Conservation (phyloP, 331 rosid genomes). For the Pyracantha coccinea region DNA sequence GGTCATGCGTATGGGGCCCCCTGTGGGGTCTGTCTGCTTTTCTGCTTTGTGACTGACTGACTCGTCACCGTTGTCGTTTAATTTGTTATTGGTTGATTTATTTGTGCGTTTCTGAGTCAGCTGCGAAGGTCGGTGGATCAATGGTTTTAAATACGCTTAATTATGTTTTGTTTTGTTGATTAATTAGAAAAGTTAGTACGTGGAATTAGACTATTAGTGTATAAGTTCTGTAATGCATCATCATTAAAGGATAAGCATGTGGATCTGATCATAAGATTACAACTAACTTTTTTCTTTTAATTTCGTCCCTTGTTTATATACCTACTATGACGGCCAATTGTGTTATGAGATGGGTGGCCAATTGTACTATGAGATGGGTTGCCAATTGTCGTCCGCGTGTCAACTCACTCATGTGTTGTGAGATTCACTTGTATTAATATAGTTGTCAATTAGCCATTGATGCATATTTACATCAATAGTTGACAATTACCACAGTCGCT, state of each 20-base stretch:
- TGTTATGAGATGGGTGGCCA: too few relatives aligned
- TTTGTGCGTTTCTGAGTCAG: slow-evolving; percentile 22
- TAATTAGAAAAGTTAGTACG: neutral
- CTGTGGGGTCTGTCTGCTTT: neutral
- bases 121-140: slow-evolving; percentile 17
- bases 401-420: neutral
- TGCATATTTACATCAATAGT: neutral
- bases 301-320: neutral
- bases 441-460: too few relatives aligned
- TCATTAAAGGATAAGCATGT: slow-evolving; percentile 22
- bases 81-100: neutral
- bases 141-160: neutral
- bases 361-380: too few relatives aligned
- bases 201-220: neutral
- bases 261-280: slow-evolving; percentile 10
- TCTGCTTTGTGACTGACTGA: slow-evolving; percentile 16
- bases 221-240: neutral
- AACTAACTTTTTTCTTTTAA: neutral
- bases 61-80: slow-evolving; percentile 17
- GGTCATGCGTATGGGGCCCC: neutral
- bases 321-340: neutral
- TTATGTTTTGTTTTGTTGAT: neutral
- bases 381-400: neutral
- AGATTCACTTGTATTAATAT: neutral
- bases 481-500: too few relatives aligned